Conservation (phyloP, 306 rosid genomes). For the Crataegus laevigata region DNA sequence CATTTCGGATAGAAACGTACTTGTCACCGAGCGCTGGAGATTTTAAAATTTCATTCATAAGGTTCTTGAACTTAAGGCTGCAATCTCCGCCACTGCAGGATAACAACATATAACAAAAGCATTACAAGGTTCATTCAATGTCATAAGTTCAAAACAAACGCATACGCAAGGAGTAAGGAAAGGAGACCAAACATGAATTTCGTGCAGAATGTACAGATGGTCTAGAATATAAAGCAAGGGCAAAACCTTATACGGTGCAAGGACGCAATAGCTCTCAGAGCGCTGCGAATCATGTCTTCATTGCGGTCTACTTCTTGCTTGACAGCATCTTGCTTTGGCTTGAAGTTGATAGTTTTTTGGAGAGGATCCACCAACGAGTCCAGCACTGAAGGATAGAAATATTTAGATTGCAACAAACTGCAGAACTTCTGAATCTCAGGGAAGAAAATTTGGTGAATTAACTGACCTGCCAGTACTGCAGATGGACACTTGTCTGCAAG, state of each 20-base stretch:
- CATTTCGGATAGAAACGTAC: slow-evolving; percentile 82
- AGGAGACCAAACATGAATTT: background rate
- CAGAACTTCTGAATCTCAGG: background rate
- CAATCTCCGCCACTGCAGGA: slow-evolving; percentile 94
- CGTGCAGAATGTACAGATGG: background rate
- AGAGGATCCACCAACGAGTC: slow-evolving; percentile 99
- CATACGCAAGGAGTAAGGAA: background rate
- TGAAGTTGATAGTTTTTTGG: slow-evolving; percentile 88
- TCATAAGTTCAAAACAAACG: background rate
- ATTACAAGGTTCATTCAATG: background rate
- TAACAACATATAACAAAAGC: slow-evolving; percentile 2
- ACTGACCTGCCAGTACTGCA: slow-evolving; percentile 88
- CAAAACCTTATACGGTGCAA: slow-evolving; percentile 82
- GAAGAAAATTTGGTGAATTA: slow-evolving; percentile 3
- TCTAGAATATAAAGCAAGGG: slow-evolving; percentile 12
- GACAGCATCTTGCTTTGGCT: slow-evolving; percentile 97
- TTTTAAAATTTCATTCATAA: slow-evolving; percentile 77
- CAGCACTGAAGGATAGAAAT: slow-evolving; percentile 49
- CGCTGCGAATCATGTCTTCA: slow-evolving; percentile 99
- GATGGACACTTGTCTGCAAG: slow-evolving; percentile 96
- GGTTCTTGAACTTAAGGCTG: slow-evolving; percentile 87
- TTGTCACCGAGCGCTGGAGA: slow-evolving; percentile 70
- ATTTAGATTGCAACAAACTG: slow-evolving; percentile 7
- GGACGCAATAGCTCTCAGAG: slow-evolving; percentile 93
- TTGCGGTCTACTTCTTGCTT: slow-evolving; percentile 99